These are phyloP conservation scores for Penicillium longicatenatum DNA, from an alignment of 495 filamentous ascomycete genomes.

Conservation along the genomic window DNA sequence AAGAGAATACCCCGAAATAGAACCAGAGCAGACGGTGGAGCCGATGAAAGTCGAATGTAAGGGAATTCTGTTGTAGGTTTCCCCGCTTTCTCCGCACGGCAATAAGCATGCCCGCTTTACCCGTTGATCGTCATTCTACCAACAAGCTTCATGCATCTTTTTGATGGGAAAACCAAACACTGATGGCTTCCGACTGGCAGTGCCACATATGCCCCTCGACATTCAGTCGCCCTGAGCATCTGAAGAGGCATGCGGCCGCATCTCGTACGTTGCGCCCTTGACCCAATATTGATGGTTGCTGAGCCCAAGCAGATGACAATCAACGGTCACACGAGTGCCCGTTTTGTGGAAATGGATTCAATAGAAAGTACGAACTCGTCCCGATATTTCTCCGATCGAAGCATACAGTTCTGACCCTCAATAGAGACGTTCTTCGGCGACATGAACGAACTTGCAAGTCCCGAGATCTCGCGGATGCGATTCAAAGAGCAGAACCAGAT, in stretches of 20 bases:
- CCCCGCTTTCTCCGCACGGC: not conserved
- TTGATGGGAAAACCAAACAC: not conserved
- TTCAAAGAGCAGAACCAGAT: not conserved
- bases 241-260: conserved; percentile 22
- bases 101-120: not conserved
- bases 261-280: conserved; percentile 21
- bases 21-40: no score
- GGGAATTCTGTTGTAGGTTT: not conserved
- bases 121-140: not conserved
- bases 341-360: conserved; percentile 19
- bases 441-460: conserved; percentile 31
- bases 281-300: not conserved
- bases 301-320: conserved; percentile 16
- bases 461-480: not conserved
- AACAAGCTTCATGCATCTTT: not conserved
- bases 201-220: conserved; percentile 21
- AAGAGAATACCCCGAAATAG: no score
- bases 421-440: conserved; percentile 28
- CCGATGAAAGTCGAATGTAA: no score
- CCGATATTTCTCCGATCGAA: no score
- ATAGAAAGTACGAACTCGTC: conserved; percentile 21
- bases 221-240: conserved; percentile 31
- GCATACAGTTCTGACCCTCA: not conserved
- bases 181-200: conserved; percentile 15
- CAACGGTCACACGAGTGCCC: conserved; percentile 22